phyloP scores from a whole-genome alignment of 768 basidiomycete species.

The Termitomyces sp. region DNA sequence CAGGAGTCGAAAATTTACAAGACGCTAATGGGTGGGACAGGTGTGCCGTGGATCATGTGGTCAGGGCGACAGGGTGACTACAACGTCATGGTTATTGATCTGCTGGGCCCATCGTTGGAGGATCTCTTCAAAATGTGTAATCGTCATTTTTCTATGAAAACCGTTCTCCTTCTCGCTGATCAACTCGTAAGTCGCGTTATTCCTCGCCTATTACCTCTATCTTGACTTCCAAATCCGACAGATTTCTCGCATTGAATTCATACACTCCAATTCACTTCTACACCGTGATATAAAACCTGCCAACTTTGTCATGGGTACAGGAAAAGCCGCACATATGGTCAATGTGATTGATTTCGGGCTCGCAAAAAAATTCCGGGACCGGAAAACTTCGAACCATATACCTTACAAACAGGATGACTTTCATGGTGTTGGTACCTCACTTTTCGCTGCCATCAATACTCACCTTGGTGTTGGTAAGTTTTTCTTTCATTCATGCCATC shows the following conservation, averaged over 20 bases:
- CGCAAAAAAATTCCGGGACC: constrained; percentile 71
- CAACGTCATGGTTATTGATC: constrained; percentile 97
- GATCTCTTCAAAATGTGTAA: constrained; percentile 88
- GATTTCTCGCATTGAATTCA: constrained; percentile 95
- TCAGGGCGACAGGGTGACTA: constrained; percentile 89
- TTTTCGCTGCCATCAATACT: constrained; percentile 72
- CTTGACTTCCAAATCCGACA: constrained; percentile 24
- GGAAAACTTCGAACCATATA: constrained; percentile 59
- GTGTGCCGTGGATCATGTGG: constrained; percentile 91
- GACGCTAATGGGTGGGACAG: constrained; percentile 81
- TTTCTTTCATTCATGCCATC: constrained; percentile 1
- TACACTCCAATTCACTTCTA: constrained; percentile 90
- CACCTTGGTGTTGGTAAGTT: constrained; percentile 69
- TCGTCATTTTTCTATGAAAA: constrained; percentile 90
- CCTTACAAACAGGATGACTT: constrained; percentile 69
- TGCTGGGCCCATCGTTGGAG: constrained; percentile 86
- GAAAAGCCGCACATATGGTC: constrained; percentile 54
- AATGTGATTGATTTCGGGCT: constrained; percentile 92
- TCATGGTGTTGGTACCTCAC: constrained; percentile 74
- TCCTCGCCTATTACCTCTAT: constrained; percentile 6
- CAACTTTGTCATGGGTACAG: constrained; percentile 94
- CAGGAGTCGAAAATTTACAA: constrained; percentile 93
- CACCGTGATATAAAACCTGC: constrained; percentile 99
- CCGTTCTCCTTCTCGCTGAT: constrained; percentile 88
- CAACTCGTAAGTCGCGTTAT: constrained; percentile 68